Evolutionary conservation across 306 rosid genomes (phyloP).

Genomic region (Trifolium subterraneum): DNA sequence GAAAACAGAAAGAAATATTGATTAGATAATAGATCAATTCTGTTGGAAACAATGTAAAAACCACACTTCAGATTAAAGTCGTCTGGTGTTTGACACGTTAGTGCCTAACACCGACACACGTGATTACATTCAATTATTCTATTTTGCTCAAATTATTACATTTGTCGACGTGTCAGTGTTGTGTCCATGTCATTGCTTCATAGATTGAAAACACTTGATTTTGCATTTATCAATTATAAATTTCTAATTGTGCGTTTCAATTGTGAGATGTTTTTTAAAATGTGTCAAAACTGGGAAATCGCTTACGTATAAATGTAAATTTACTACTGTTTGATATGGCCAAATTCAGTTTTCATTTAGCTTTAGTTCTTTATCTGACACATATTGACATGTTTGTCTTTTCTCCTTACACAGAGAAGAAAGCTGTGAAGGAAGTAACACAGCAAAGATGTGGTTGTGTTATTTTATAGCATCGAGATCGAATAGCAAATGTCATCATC

Average conservation of each 20-base stretch:
- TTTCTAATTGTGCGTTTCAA: not conserved
- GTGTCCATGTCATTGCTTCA: too few species aligned
- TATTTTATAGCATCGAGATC: conserved; percentile 63
- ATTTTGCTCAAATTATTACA: too few species aligned
- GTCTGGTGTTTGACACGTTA: too few species aligned
- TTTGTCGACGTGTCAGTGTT: too few species aligned
- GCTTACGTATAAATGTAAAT: not conserved
- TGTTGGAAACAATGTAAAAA: too few species aligned
- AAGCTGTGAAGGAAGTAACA: conserved; percentile 52
- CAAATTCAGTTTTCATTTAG: conserved; percentile 11
- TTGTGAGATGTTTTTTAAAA: not conserved
- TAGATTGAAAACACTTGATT: too few species aligned
- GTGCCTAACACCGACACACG: too few species aligned
- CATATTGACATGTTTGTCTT: conserved; percentile 7
- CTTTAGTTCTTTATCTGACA: conserved; percentile 17
- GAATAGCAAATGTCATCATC: conserved; percentile 46
- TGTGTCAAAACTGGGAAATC: not conserved
- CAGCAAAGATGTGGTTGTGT: conserved; percentile 75
- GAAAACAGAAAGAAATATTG: too few species aligned
- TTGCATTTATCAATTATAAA: not conserved
- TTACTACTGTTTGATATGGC: conserved; percentile 9
- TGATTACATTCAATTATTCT: too few species aligned
- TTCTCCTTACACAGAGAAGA: conserved; percentile 68
- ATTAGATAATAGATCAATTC: too few species aligned
- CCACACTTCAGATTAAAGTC: too few species aligned